Conservation (phyloP, 179 eudicot species). For the Corrigiola litoralis region DNA sequence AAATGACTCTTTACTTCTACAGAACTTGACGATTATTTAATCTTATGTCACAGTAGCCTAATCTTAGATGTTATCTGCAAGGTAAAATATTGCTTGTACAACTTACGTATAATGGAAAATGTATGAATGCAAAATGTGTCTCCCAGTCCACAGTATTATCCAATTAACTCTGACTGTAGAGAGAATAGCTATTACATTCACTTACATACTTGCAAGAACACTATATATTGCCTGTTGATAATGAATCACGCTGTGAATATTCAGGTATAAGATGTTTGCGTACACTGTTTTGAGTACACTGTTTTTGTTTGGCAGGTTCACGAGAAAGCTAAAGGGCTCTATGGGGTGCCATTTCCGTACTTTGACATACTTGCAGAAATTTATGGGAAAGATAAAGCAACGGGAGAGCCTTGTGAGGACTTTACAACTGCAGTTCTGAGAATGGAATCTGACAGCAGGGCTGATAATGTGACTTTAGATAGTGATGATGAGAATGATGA, state of each 20-base stretch:
- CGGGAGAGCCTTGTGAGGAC: not conserved
- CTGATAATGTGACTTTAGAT: not conserved
- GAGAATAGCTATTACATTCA: no score
- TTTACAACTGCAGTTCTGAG: not conserved
- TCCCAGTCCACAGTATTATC: no score
- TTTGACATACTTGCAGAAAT: slow-evolving; percentile 6
- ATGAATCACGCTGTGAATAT: not conserved
- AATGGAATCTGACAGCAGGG: not conserved
- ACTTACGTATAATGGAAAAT: no score
- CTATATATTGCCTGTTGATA: no score
- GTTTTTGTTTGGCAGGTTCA: not conserved
- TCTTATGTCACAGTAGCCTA: no score
- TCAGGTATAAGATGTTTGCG: not conserved
- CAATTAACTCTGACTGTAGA: no score
- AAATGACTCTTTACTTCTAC: no score
- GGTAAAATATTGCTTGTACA: no score
- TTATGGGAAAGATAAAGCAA: slow-evolving; percentile 10
- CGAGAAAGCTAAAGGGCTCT: slow-evolving; percentile 12
- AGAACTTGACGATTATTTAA: no score
- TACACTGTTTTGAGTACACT: not conserved
- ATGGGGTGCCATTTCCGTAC: slow-evolving; percentile 4
- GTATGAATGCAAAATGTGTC: no score
- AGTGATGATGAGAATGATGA: not conserved
- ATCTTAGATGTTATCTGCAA: no score
- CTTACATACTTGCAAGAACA: no score